phyloP scores from a whole-genome alignment of 2,329 filamentous ascomycete species.

The Colletotrichum shisoi region DNA sequence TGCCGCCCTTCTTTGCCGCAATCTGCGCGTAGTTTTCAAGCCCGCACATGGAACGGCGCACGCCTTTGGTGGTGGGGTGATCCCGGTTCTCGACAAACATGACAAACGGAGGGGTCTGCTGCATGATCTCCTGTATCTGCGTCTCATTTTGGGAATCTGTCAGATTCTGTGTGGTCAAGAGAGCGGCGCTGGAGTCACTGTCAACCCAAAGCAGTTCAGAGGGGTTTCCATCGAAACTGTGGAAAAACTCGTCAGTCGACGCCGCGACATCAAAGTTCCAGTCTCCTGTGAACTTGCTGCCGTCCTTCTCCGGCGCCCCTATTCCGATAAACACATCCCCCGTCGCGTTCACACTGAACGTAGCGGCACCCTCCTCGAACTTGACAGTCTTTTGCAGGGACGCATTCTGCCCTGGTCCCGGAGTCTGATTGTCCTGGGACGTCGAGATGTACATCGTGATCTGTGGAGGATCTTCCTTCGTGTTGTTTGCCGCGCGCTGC shows the following conservation, averaged over 20 bases:
- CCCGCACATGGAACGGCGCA: conserved; percentile 85
- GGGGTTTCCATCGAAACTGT: conserved; percentile 65
- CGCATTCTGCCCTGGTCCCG: conserved; percentile 66
- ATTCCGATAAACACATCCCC: conserved; percentile 80
- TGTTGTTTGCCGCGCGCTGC: conserved; percentile 56
- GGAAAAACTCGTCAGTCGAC: conserved; percentile 81
- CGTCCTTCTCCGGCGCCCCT: conserved; percentile 70
- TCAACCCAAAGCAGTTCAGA: conserved; percentile 80
- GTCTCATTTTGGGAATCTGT: conserved; percentile 63
- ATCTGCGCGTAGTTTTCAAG: conserved; percentile 72
- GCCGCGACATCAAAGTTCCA: conserved; percentile 86
- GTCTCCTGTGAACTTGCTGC: conserved; percentile 64
- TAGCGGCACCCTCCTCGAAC: conserved; percentile 75
- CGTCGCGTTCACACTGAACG: conserved; percentile 67
- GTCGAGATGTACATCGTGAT: conserved; percentile 80
- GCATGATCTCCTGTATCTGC: conserved; percentile 63
- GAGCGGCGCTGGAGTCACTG: conserved; percentile 78
- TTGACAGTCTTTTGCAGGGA: conserved; percentile 55
- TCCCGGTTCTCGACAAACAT: conserved; percentile 77
- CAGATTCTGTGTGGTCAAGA: conserved; percentile 80
- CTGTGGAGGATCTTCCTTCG: conserved; percentile 67
- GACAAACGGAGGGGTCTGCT: conserved; percentile 69
- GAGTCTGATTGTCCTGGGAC: conserved; percentile 67
- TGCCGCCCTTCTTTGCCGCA: conserved; percentile 63
- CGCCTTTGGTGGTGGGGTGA: conserved; percentile 67